Evolutionary conservation across 495 filamentous ascomycete genomes (phyloP), one percentile per base, ranked within the genome.

Genomic region (Lasiosphaeria miniovina): DNA sequence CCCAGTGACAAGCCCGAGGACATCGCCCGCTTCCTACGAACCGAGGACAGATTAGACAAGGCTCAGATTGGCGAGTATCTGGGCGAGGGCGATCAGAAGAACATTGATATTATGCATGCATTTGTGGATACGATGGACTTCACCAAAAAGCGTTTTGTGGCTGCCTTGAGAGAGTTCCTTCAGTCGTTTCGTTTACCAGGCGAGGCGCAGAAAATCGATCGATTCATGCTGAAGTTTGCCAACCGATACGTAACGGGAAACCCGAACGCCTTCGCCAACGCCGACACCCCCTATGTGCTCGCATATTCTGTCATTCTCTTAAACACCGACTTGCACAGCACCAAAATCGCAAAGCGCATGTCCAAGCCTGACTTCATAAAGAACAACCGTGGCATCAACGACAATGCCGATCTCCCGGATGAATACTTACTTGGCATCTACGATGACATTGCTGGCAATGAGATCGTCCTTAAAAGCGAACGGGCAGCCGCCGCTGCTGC

Each of bases 151-250:
- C 88, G 92, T 9, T 99, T 99, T 61, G 93, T 96, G 11, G 94
- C 96, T 75, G 86, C 94, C 24, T 77, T 99, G 11, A 85, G 94
- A 33, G 84, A 89, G 54, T 99, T 98, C 68, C 77, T 99, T 12
- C 94, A 99, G 73, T 88, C 90, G 50, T 99, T 99, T 78, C 88
- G 94, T 36, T 76, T 99, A 10, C 94, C 94, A 1, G 94, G 94
- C 49, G 94, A 99, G 72, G 93, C 93, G 1, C 94, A 99, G 71
- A 99, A 99, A 77, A 99, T 99, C 63, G 94, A 99, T 84, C 89
- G 94, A 40, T 96, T 97, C 74, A 98, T 99, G 94, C 80, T 98
- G 53, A 99, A 99, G 72, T 99, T 98, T 75, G 95, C 94, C 45
- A 91, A 98, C 67, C 86, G 93, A 33, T 99, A 99, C 68, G 87